These are phyloP conservation scores for Crithidia acanthocephali DNA, from an alignment of 208 protist species.

Conservation along the genomic window DNA sequence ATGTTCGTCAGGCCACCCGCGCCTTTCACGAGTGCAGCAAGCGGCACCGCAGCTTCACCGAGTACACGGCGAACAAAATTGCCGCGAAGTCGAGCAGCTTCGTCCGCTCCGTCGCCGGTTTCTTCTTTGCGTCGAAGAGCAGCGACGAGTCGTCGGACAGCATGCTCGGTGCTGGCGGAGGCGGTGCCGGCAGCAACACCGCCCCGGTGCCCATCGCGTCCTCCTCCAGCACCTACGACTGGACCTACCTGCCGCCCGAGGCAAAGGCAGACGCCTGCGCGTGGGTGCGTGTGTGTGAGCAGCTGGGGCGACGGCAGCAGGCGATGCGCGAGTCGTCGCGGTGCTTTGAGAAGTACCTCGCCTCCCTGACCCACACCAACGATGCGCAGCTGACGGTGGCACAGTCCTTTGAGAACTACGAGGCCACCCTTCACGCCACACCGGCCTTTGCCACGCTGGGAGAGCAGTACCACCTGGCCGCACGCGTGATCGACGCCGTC, in stretches of 20 bases:
- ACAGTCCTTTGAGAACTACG: slow-evolving; percentile 50
- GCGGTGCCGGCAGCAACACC: slow-evolving; percentile 9
- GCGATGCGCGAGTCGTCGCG: slow-evolving; percentile 47
- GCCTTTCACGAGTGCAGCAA: slow-evolving; percentile 57
- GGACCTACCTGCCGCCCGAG: slow-evolving; percentile 31
- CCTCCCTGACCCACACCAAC: slow-evolving; percentile 35
- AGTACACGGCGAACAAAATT: slow-evolving; percentile 56
- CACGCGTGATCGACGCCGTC: slow-evolving; percentile 32
- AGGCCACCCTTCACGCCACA: slow-evolving; percentile 31
- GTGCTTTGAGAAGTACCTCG: slow-evolving; percentile 54
- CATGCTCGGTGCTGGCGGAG: slow-evolving; percentile 3
- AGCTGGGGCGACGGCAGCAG: slow-evolving; percentile 46
- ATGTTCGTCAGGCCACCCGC: slow-evolving; percentile 50
- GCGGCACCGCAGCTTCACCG: slow-evolving; percentile 55
- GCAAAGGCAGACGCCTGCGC: slow-evolving; percentile 37
- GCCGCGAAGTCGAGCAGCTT: slow-evolving; percentile 59
- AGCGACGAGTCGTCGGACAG: slow-evolving; percentile 27
- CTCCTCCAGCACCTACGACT: slow-evolving; percentile 31
- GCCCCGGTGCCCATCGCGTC: slow-evolving; percentile 19
- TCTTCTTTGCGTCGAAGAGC: slow-evolving; percentile 37
- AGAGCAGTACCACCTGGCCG: slow-evolving; percentile 30
- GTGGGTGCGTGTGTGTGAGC: slow-evolving; percentile 47
- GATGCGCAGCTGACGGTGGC: slow-evolving; percentile 38
- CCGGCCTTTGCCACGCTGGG: slow-evolving; percentile 29
- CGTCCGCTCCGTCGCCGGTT: slow-evolving; percentile 60